Evolutionary conservation across 2,329 filamentous ascomycete genomes (phyloP).

Genomic region (Dendrostoma leiphaemia): DNA sequence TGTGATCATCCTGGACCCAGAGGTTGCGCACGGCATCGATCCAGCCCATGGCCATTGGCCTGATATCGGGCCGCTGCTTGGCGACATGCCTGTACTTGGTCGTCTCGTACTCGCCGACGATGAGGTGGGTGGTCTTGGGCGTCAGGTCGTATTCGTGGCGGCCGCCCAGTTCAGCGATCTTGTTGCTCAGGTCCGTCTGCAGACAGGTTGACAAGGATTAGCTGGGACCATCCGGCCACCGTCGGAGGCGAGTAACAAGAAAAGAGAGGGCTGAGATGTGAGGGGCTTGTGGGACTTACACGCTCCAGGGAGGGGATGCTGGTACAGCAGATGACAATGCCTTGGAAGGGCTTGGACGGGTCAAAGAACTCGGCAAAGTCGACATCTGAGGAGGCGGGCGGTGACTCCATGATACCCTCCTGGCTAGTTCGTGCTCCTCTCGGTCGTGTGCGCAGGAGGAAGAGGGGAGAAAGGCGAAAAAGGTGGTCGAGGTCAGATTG

Average conservation of each 20-base stretch:
- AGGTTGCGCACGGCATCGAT: slow-evolving; percentile 73
- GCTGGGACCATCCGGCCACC: slow-evolving; percentile 3
- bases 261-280: too few species aligned
- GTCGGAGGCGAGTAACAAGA: too few species aligned
- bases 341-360: slow-evolving; percentile 62
- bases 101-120: slow-evolving; percentile 86
- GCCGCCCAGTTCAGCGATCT: slow-evolving; percentile 80
- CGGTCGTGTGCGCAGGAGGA: background rate
- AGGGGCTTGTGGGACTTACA: slow-evolving; percentile 47
- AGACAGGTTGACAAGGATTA: background rate
- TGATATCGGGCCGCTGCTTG: slow-evolving; percentile 81
- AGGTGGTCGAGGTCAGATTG: background rate
- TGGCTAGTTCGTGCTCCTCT: background rate
- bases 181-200: slow-evolving; percentile 56
- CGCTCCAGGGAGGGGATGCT: slow-evolving; percentile 77
- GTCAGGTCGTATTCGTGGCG: slow-evolving; percentile 87
- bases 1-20: slow-evolving; percentile 78
- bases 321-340: slow-evolving; percentile 83
- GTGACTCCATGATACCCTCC: slow-evolving; percentile 24
- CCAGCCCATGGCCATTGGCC: slow-evolving; percentile 79
- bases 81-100: slow-evolving; percentile 96
- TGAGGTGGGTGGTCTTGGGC: slow-evolving; percentile 91
- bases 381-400: slow-evolving; percentile 21
- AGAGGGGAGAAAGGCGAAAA: background rate
- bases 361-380: slow-evolving; percentile 40